A percentile compares a stretch with the other conserved stretches of the same genome.
These are phyloP conservation scores for Penicillium longicatenatum DNA, from an alignment of 495 filamentous ascomycete species.

Conservation along the genomic window DNA sequence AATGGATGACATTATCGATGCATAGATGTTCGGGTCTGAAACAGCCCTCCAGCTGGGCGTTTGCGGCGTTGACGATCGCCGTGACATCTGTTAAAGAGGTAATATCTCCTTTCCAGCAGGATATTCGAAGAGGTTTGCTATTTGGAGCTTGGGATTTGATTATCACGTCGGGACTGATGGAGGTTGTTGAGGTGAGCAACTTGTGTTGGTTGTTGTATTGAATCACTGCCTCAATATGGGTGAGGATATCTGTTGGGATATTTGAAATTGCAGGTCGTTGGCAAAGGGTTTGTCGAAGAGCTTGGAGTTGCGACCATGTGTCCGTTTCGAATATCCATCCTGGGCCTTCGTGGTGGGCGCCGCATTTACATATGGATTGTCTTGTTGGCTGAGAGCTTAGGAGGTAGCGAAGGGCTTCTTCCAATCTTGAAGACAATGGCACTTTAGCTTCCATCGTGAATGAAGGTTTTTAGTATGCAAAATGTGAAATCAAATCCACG, in stretches of 20 bases:
- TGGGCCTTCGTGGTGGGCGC: background rate
- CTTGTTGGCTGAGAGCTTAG: background rate
- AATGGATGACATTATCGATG: constrained; percentile 34
- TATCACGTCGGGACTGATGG: constrained; percentile 5
- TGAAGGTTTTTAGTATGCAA: background rate
- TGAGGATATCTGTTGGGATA: constrained; percentile 9
- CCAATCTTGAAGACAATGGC: background rate
- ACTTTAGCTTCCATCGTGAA: background rate
- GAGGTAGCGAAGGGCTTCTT: constrained; percentile 1
- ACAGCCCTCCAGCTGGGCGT: constrained; percentile 24
- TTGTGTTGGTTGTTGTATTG: constrained; percentile 17
- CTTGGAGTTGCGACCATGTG: constrained; percentile 23
- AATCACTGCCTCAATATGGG: constrained; percentile 22
- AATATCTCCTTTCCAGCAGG: constrained; percentile 31
- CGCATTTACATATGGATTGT: background rate
- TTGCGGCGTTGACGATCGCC: constrained; percentile 31
- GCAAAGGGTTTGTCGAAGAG: constrained; percentile 16
- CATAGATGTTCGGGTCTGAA: constrained; percentile 29
- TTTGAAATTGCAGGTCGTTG: constrained; percentile 6
- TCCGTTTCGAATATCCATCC: constrained; percentile 16
- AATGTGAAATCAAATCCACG: too few species aligned
- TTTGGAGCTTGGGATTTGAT: background rate
- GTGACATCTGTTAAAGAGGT: constrained; percentile 25
- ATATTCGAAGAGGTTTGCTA: background rate
- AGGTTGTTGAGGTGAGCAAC: constrained; percentile 17